Evolutionary conservation across 257 asterid species (phyloP).

Genomic region (Solanum gracilifrons): DNA sequence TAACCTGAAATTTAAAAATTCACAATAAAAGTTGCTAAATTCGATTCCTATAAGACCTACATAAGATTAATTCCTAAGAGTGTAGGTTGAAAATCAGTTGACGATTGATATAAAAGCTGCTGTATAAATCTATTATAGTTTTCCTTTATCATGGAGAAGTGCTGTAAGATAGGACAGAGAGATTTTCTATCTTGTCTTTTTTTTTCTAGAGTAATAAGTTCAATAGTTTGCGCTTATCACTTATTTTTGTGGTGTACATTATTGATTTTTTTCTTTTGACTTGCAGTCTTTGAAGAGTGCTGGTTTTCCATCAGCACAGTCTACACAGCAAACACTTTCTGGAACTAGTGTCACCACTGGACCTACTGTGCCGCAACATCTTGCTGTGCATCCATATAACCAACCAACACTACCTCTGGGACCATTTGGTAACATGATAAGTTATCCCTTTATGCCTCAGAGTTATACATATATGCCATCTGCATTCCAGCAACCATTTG

Average conservation of each 20-base stretch:
- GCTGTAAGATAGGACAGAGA: neutral
- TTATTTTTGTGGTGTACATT: neutral
- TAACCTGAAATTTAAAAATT: neutral
- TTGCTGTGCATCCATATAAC: slow-evolving; percentile 52
- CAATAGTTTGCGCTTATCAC: neutral
- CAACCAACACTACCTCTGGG: slow-evolving; percentile 59
- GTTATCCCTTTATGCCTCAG: slow-evolving; percentile 65
- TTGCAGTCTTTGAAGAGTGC: slow-evolving; percentile 51
- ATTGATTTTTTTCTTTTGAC: neutral
- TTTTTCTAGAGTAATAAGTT: neutral
- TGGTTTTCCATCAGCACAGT: slow-evolving; percentile 45
- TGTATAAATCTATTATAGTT: neutral
- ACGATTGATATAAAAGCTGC: neutral
- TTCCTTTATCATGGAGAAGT: neutral
- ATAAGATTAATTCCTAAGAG: neutral
- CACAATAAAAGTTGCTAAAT: neutral
- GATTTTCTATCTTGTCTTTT: neutral
- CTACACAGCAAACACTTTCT: slow-evolving; percentile 35
- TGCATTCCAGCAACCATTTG: slow-evolving; percentile 63
- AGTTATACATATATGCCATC: slow-evolving; percentile 66
- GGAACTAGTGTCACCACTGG: slow-evolving; percentile 55
- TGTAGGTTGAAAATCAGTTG: neutral
- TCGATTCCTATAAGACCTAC: neutral
- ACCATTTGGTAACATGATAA: slow-evolving; percentile 54
- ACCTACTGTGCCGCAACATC: slow-evolving; percentile 64